These are phyloP conservation scores for Paulownia fortunei DNA, from an alignment of 257 asterid species.

Conservation along the genomic window DNA sequence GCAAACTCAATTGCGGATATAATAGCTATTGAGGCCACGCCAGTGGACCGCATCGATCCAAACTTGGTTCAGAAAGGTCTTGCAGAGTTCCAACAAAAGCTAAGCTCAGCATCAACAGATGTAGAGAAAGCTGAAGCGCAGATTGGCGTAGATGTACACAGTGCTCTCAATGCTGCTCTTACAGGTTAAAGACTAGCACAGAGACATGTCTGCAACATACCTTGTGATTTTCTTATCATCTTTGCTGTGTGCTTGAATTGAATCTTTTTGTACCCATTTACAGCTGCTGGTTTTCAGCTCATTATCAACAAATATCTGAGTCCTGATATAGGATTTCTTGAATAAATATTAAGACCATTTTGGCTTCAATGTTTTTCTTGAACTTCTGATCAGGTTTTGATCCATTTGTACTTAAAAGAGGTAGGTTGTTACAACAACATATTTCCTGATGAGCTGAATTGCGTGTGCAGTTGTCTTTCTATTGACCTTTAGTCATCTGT, in stretches of 20 bases:
- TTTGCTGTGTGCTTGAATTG: constrained; percentile 24
- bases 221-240: not conserved
- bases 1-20: constrained; percentile 79
- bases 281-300: constrained; percentile 34
- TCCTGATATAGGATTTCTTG: constrained; percentile 14
- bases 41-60: constrained; percentile 70
- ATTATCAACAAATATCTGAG: not conserved
- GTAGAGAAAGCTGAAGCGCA: constrained; percentile 90
- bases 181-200: constrained; percentile 49
- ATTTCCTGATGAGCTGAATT: not conserved
- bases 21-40: constrained; percentile 76
- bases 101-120: constrained; percentile 75
- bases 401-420: not conserved
- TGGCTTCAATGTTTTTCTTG: not conserved
- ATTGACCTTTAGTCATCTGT: too few relatives aligned
- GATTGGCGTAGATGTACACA: constrained; percentile 83
- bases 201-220: not conserved
- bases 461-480: too few relatives aligned
- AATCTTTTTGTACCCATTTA: constrained; percentile 34
- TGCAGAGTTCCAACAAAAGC: constrained; percentile 72
- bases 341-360: constrained; percentile 13
- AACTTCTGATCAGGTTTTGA: not conserved
- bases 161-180: constrained; percentile 83
- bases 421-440: not conserved
- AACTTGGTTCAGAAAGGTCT: constrained; percentile 74